Evolutionary conservation across 2,329 filamentous ascomycete genomes (phyloP), one percentile per base, ranked within the genome.

Genomic region (Aspergillus caelatus): DNA sequence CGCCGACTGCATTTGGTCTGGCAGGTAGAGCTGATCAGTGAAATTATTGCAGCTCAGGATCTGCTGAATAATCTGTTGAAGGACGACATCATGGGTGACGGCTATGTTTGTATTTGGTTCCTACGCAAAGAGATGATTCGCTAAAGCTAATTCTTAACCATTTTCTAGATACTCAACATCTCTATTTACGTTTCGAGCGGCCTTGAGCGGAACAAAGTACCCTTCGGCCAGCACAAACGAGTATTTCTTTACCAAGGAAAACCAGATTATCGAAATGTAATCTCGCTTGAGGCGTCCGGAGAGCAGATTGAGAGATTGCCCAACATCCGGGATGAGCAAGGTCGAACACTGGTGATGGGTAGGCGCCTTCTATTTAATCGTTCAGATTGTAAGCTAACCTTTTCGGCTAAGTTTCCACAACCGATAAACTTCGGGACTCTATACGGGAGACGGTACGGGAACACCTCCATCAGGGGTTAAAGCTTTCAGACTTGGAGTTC

Each of bases 1-100:
- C 67, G 68, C 58, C 63, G 70, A 19, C 68, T 79, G n/a, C 67
- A 77, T 70, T 65, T 80, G 9, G 70, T 79, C 8, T 79, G 71
- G 74, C 67, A 78, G 62, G 57, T 78, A 60, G 56, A 71, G 34
- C 52, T 23, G 46, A 66, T 58, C 45, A 61, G 59, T 30, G 28
- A 30, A 8, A 66, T 67, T 30, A 61, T 39, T 32, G 58, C 62
- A 19, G 65, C 68, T 21, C 52, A 65, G 58, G 36, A 46, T n/a
- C 64, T 67, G 41, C 58, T 74, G 0, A 72, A 74, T 64, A 58
- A 62, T 45, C 65, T 73, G 26, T 58, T 74, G 36, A 57, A 67
- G 30, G 68, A 74, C 46, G 64, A 72, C 62, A 66, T 65, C 48
- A 58, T 73, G 23, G 67, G 67, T 67, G 62, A 69, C 41, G 64